phyloP scores from a whole-genome alignment of 345 rosid genomes.

The Erysimum cheiranthoides region DNA sequence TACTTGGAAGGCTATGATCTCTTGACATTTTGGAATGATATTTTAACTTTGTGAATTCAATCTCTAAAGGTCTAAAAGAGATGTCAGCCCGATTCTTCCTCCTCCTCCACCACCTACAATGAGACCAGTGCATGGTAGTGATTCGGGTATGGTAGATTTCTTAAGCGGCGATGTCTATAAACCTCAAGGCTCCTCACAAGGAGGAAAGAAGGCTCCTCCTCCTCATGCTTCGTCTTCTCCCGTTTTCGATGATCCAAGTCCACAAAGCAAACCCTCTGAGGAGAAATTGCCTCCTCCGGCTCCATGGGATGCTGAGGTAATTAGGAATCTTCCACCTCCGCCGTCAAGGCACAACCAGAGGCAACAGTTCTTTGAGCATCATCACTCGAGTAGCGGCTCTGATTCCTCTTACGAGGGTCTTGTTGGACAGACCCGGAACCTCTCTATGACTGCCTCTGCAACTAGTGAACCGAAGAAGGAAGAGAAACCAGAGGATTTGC shows the following conservation, averaged over 20 bases:
- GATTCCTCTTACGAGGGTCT: conserved; percentile 64
- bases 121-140: conserved; percentile 54
- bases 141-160: conserved; percentile 60
- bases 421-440: conserved; percentile 64
- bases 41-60: conserved; percentile 33
- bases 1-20: conserved; percentile 18
- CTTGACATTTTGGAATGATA: neutral
- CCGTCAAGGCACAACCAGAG: conserved; percentile 82
- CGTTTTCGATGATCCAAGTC: conserved; percentile 33
- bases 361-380: conserved; percentile 72
- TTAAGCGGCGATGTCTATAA: conserved; percentile 89
- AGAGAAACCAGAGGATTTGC: conserved; percentile 72
- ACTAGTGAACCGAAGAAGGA: conserved; percentile 50
- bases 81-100: conserved; percentile 64
- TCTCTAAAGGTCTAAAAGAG: conserved; percentile 65
- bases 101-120: conserved; percentile 83
- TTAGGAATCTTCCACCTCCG: conserved; percentile 74
- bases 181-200: conserved; percentile 53
- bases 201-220: conserved; percentile 42
- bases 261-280: conserved; percentile 43
- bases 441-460: conserved; percentile 52
- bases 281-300: conserved; percentile 68
- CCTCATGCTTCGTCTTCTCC: conserved; percentile 24
- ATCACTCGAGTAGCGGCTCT: conserved; percentile 59
- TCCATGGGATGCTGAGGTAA: conserved; percentile 63